Evolutionary conservation across 768 basidiomycete genomes (phyloP).

Genomic region (Coprinellus micaceus): DNA sequence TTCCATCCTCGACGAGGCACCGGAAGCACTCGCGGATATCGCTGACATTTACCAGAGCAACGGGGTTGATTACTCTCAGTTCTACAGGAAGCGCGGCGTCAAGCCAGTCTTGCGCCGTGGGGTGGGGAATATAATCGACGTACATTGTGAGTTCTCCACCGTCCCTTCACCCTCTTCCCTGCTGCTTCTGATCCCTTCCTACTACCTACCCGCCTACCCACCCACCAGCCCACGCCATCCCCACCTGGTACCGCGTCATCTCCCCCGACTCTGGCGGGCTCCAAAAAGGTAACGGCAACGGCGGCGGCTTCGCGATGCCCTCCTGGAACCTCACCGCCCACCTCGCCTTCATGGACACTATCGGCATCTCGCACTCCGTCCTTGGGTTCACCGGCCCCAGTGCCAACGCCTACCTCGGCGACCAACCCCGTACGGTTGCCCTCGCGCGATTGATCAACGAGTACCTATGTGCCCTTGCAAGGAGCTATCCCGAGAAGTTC

Average conservation of each 20-base stretch:
- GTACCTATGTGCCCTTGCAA: slow-evolving; percentile 30
- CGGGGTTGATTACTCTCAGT: not conserved
- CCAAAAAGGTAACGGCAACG: slow-evolving; percentile 9
- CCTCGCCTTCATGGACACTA: slow-evolving; percentile 28
- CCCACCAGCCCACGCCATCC: no score
- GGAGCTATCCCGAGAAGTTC: slow-evolving; percentile 24
- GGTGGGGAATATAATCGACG: slow-evolving; percentile 6
- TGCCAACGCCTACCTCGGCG: slow-evolving; percentile 28
- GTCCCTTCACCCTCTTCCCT: no score
- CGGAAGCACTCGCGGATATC: not conserved
- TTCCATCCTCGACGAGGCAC: slow-evolving; percentile 5
- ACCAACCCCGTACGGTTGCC: slow-evolving; percentile 25
- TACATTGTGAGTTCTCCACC: not conserved
- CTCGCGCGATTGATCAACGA: slow-evolving; percentile 36
- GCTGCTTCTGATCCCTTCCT: no score
- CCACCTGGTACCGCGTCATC: slow-evolving; percentile 26
- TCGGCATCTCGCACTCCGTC: slow-evolving; percentile 28
- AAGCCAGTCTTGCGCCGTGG: not conserved
- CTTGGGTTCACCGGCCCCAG: slow-evolving; percentile 31
- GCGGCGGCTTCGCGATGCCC: slow-evolving; percentile 13
- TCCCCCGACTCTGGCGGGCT: slow-evolving; percentile 24
- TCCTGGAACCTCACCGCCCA: slow-evolving; percentile 26
- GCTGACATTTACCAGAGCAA: not conserved
- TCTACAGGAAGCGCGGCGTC: not conserved
- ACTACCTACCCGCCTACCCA: no score